Percentiles rank a stretch among this genome's conserved stretches.
Conservation (phyloP, 306 rosid genomes). For the barrel medic (Medicago truncatula) region MtrunA17r5.0-ANR NC_053046.1:29085501-29086000, state of each 20-base stretch:
- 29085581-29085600: background rate
- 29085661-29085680: background rate
- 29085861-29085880: no score
- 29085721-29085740: background rate
- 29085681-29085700: background rate
- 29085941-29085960: no score
- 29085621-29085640: conserved; percentile 9
- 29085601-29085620: conserved; percentile 40
- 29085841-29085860: background rate
- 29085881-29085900: no score
- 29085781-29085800: conserved; percentile 3
- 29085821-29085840: background rate
- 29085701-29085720: background rate
- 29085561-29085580: conserved; percentile 11
- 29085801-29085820: background rate
- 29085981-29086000: no score
- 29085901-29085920: no score
- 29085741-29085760: conserved; percentile 9
- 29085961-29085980: no score
- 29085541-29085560: background rate
- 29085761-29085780: background rate
- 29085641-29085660: conserved; percentile 25
- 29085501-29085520: background rate
- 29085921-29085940: no score
- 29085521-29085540: background rate